These are phyloP conservation scores for Cladophialophora bantiana DNA, from an alignment of 2,329 filamentous ascomycete species.

Conservation along the genomic window DNA sequence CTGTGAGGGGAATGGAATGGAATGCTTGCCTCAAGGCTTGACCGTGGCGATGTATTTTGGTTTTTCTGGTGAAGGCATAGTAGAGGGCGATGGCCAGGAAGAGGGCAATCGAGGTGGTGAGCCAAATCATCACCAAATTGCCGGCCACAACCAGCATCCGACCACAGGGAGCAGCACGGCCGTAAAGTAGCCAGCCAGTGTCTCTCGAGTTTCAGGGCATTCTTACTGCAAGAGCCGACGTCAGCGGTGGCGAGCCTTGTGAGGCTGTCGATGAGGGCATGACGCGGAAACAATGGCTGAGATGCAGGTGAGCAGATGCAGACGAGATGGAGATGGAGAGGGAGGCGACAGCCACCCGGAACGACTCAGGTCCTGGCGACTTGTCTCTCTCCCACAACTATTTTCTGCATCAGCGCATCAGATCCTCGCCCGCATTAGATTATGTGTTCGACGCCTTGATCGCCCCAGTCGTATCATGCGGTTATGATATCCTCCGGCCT, in stretches of 20 bases:
- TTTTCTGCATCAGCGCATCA: conserved; percentile 12
- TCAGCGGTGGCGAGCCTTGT: conserved; percentile 15
- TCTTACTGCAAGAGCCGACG: conserved; percentile 15
- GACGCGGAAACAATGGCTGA: conserved; percentile 19
- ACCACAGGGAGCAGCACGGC: neutral
- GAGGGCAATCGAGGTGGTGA: conserved; percentile 16
- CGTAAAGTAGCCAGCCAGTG: neutral
- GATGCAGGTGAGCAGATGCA: neutral
- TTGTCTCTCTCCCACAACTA: neutral
- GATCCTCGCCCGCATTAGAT: conserved; percentile 11
- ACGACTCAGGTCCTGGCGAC: conserved; percentile 8
- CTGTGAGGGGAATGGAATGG: neutral
- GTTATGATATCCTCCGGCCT: conserved; percentile 5
- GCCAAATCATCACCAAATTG: conserved; percentile 29
- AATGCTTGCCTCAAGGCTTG: conserved; percentile 31
- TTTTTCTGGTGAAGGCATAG: conserved; percentile 16
- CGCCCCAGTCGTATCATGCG: conserved; percentile 6
- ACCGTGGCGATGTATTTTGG: conserved; percentile 32
- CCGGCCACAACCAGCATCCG: neutral
- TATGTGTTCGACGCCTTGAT: neutral
- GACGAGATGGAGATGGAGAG: neutral
- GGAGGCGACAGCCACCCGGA: conserved; percentile 16
- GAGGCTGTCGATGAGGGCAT: conserved; percentile 11
- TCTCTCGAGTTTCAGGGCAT: conserved; percentile 15
- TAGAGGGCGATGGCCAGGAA: conserved; percentile 21